phyloP scores from a whole-genome alignment of 805 yeast genomes.

The Candida taoyuanica region DNA sequence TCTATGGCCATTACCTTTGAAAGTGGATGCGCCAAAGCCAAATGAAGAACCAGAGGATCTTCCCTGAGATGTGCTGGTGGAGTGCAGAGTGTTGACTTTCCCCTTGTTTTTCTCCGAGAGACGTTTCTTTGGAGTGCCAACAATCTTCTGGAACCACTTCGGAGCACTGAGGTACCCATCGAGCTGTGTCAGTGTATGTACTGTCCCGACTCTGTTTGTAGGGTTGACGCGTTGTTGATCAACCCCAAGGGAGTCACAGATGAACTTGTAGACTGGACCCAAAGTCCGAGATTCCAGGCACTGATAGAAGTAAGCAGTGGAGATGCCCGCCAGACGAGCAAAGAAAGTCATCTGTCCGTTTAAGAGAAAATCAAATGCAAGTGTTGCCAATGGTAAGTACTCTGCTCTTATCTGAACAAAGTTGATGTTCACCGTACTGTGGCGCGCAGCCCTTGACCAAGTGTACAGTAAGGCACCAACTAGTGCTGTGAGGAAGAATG shows the following conservation, averaged over 20 bases:
- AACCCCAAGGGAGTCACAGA: conserved; percentile 21
- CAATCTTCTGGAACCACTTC: conserved; percentile 32
- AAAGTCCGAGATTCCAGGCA: conserved; percentile 53
- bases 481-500: conserved; percentile 35
- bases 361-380: conserved; percentile 40
- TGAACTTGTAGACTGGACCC: conserved; percentile 36
- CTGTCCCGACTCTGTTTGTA: conserved; percentile 30
- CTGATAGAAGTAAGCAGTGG: conserved; percentile 54
- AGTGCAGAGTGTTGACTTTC: conserved; percentile 9
- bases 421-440: conserved; percentile 46
- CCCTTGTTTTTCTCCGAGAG: neutral
- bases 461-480: conserved; percentile 52
- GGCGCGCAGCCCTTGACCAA: conserved; percentile 54
- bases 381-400: conserved; percentile 45
- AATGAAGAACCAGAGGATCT: conserved; percentile 15
- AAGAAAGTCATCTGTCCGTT: conserved; percentile 38
- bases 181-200: conserved; percentile 31
- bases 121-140: conserved; percentile 17
- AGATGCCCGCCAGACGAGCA: conserved; percentile 45
- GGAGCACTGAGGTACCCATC: conserved; percentile 58
- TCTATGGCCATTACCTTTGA: conserved; percentile 37
- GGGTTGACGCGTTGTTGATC: conserved; percentile 20
- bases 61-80: conserved; percentile 1
- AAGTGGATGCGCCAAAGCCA: conserved; percentile 15
- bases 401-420: conserved; percentile 56